Evolutionary conservation across 805 yeast genomes (phyloP).

Genomic region (Candida patagonica): DNA sequence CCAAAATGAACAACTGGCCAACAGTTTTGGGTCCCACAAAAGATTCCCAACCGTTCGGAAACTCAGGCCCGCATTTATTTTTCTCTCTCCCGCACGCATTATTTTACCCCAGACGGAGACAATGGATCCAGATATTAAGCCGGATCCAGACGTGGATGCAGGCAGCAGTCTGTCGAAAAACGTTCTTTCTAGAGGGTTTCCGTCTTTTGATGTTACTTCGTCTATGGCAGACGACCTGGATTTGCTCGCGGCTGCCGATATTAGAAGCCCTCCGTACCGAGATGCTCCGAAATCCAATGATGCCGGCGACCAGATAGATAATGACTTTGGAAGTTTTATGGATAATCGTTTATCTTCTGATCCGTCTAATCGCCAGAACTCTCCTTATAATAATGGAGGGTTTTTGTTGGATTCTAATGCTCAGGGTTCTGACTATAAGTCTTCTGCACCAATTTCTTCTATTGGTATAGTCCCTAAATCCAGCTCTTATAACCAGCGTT

Average conservation of each 20-base stretch:
- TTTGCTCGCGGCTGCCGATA: slow-evolving; percentile 19
- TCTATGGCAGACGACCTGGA: slow-evolving; percentile 20
- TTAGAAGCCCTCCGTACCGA: slow-evolving; percentile 13
- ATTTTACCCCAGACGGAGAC: too few species aligned
- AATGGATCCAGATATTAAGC: slow-evolving; percentile 2
- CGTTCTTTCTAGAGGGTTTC: slow-evolving; percentile 1
- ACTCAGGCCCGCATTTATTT: too few species aligned
- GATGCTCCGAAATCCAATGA: slow-evolving; percentile 5
- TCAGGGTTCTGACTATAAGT: neutral
- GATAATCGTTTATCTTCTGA: neutral
- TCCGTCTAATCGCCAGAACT: neutral
- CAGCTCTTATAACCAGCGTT: neutral
- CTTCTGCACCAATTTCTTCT: neutral
- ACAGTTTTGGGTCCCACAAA: too few species aligned
- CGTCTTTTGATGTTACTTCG: slow-evolving; percentile 3
- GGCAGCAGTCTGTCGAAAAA: neutral
- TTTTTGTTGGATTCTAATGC: neutral
- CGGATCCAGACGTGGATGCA: slow-evolving; percentile 1
- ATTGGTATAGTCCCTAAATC: neutral
- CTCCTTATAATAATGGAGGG: slow-evolving; percentile 1
- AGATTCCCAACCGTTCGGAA: too few species aligned
- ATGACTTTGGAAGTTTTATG: neutral
- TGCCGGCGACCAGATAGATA: slow-evolving; percentile 6
- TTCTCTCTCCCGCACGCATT: too few species aligned
- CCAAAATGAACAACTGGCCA: too few species aligned